Percentiles rank a stretch among this genome's conserved stretches.
phyloP scores from a whole-genome alignment of 495 filamentous ascomycete species.

The Tetracladium setigerum region DNA sequence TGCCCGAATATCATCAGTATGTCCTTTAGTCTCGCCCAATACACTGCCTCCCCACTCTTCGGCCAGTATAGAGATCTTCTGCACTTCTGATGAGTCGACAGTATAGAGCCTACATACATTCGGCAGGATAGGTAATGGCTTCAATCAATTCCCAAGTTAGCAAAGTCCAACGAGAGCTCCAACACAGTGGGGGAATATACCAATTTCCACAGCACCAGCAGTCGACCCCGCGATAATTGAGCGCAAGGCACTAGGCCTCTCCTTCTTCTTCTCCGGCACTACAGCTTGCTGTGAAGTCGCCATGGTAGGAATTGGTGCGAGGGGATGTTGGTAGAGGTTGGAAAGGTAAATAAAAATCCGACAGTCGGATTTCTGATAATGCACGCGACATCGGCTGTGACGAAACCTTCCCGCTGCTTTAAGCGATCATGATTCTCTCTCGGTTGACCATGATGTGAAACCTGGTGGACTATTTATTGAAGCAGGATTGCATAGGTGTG shows the following conservation, averaged over 20 bases:
- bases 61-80: neutral
- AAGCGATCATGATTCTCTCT: no score
- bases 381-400: no score
- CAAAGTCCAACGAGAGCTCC: neutral
- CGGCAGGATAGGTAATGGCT: conserved; percentile 97
- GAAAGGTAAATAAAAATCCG: no score
- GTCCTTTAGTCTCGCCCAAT: neutral
- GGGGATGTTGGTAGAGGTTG: neutral
- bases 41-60: neutral
- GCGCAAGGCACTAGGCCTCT: conserved; percentile 71
- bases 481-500: no score
- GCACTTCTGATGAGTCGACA: no score
- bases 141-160: neutral
- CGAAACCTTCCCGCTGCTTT: no score
- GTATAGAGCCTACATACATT: conserved; percentile 51
- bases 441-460: no score
- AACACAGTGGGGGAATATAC: conserved; percentile 31
- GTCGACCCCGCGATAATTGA: conserved; percentile 84
- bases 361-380: no score
- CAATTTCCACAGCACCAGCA: conserved; percentile 92
- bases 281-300: conserved; percentile 6
- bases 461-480: no score
- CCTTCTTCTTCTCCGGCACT: conserved; percentile 20
- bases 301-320: conserved; percentile 3
- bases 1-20: conserved; percentile 3